Percentiles rank a stretch among this genome's conserved stretches.
These are phyloP conservation scores for Athelia sp. DNA, from an alignment of 1,284 basidiomycete genomes.

Conservation along the genomic window DNA sequence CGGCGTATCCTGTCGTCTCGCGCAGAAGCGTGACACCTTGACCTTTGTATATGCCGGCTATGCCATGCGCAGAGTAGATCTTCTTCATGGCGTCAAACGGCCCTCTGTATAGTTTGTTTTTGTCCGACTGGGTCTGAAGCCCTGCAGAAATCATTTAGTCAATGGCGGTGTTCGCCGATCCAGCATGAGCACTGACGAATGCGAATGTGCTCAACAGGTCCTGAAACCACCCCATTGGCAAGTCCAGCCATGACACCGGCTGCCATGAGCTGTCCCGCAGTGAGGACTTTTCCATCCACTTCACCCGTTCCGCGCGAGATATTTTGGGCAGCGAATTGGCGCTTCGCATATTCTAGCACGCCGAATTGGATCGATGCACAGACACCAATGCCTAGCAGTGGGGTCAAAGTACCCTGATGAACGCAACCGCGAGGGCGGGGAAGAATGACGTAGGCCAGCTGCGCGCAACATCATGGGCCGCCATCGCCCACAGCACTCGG, in stretches of 20 bases:
- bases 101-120: conserved; percentile 71
- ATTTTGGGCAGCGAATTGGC: conserved; percentile 71
- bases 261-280: conserved; percentile 63
- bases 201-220: conserved; percentile 96
- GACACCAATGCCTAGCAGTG: conserved; percentile 89
- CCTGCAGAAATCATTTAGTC: conserved; percentile 36
- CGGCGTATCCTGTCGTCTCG: conserved; percentile 82
- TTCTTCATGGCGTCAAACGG: conserved; percentile 84
- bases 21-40: conserved; percentile 87
- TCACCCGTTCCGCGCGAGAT: conserved; percentile 51
- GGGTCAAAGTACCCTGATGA: conserved; percentile 90
- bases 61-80: conserved; percentile 71
- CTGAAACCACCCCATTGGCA: conserved; percentile 89
- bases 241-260: conserved; percentile 85
- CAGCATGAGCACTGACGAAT: conserved; percentile 66
- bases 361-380: conserved; percentile 98
- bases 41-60: conserved; percentile 87
- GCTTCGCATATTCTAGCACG: conserved; percentile 86
- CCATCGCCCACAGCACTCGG: too few species aligned
- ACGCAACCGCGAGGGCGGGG: too few species aligned
- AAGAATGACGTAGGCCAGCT: too few species aligned
- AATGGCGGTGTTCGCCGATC: conserved; percentile 3
- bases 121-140: conserved; percentile 82
- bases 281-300: conserved; percentile 51
- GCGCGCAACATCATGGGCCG: too few species aligned